Conservation (phyloP, 2,329 filamentous ascomycete genomes). For the Phialocephala subalpina region DNA sequence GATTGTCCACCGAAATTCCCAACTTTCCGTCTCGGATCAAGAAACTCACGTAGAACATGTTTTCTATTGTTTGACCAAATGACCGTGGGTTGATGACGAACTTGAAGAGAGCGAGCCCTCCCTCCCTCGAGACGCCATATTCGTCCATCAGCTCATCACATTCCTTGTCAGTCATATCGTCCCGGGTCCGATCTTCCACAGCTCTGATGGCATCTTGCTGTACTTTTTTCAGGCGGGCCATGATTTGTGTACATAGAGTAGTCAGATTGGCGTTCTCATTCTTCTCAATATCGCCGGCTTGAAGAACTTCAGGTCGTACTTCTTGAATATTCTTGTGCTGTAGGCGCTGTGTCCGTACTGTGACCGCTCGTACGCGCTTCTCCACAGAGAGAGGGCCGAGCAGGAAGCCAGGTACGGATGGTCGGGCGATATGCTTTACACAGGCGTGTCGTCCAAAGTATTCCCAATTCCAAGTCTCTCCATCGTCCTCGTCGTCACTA, state of each 20-base stretch:
- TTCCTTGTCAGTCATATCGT: constrained; percentile 57
- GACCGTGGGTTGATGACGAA: constrained; percentile 91
- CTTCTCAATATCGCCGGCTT: constrained; percentile 74
- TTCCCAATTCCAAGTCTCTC: constrained; percentile 86
- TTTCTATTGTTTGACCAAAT: constrained; percentile 95
- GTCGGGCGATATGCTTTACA: constrained; percentile 75
- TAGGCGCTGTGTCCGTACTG: constrained; percentile 73
- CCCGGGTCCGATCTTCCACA: constrained; percentile 51
- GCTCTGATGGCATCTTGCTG: constrained; percentile 23
- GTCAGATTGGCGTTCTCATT: constrained; percentile 84
- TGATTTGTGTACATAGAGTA: constrained; percentile 78
- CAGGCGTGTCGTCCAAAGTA: constrained; percentile 82
- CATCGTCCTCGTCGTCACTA: constrained; percentile 73
- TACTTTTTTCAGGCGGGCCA: constrained; percentile 41
- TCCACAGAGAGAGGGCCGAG: constrained; percentile 89
- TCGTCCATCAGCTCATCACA: constrained; percentile 65
- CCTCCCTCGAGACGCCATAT: constrained; percentile 70
- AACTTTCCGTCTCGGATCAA: constrained; percentile 86
- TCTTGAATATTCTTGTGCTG: constrained; percentile 73
- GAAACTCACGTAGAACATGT: constrained; percentile 96
- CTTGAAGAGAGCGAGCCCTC: constrained; percentile 80
- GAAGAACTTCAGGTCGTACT: constrained; percentile 80
- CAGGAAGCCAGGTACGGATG: constrained; percentile 82
- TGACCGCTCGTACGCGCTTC: constrained; percentile 77
- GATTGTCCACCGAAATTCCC: constrained; percentile 75